Base-by-base conservation (phyloP, 2,329 filamentous ascomycete species). In the Aureobasidium namibiae region DNA sequence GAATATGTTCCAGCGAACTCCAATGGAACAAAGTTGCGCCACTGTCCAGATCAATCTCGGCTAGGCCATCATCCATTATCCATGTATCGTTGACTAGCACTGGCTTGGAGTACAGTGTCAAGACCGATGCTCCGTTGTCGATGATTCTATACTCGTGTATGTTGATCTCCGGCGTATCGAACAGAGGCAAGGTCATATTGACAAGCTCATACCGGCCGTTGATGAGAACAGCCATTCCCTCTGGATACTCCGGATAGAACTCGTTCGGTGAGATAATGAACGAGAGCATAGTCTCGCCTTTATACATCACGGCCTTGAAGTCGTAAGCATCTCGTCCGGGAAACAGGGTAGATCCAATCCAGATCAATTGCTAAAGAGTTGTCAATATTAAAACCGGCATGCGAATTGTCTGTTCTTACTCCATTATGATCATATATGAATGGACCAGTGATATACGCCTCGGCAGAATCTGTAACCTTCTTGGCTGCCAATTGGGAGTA, bases 81-180 rank as follows among this genome's bases (percentile, higher is more conserved):
- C 63, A 65, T 1, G 67, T 70, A 21, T 63, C 34, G 48, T 70
- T 66, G 0, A 52, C 66, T 64, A 63, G 67, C 56, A 52, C 63
- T 1, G 48, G 39, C 7, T 42, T n/a, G 26, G 56, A 39, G 11
- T 56, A 61, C 10, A 65, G 50, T 9, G 61, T 54, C 21, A 75
- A 59, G 1, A 69, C 72, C 10, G 67, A 67, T 29, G 64, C 62
- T 9, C 72, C 72, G 42, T 69, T 63, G 10, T 70, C 60, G 44
- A 68, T 63, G 6, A 74, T 56, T 8, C 70, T 70, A 62, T 73
- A 73, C 46, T 75, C 73, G 60, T 75, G 73, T 49, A 73, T 73
- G 44, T 74, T 69, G 53, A 74, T 70, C 44, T 45, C 10, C 64
- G 65, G 6, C 21, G 68, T 66, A 14, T 56, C 11, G 3, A 31